phyloP scores from a whole-genome alignment of 768 basidiomycete species.

The Termitomyces sp. region DNA sequence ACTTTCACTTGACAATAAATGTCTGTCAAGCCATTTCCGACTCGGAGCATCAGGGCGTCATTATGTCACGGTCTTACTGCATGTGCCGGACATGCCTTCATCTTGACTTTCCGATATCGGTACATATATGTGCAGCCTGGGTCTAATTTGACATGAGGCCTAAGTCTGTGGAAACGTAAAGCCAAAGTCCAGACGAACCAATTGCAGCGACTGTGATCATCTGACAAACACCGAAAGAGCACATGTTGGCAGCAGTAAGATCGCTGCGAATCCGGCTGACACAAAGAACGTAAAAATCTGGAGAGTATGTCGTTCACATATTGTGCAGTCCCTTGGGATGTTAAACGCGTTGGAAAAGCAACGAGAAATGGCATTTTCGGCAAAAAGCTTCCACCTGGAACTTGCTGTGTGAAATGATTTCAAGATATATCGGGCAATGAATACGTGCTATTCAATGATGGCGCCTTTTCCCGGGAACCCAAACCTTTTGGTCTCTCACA shows the following conservation, averaged over 20 bases:
- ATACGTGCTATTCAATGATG: conserved; percentile 1
- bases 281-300: neutral
- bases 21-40: neutral
- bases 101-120: neutral
- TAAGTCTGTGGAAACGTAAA: neutral
- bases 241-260: neutral
- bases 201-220: neutral
- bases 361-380: neutral
- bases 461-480: conserved; percentile 16
- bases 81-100: neutral
- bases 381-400: conserved; percentile 1
- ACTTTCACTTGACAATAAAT: neutral
- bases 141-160: neutral
- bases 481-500: conserved; percentile 5
- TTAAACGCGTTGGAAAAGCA: neutral
- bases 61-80: neutral
- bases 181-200: neutral
- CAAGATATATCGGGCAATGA: conserved; percentile 3
- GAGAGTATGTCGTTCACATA: neutral
- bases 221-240: conserved; percentile 2
- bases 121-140: neutral
- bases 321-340: neutral
- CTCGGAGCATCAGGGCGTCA: neutral
- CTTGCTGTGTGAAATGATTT: conserved; percentile 5
- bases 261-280: neutral